phyloP scores from a whole-genome alignment of 192 early-diverging fungal genomes.

The Backusella australiensis region DNA sequence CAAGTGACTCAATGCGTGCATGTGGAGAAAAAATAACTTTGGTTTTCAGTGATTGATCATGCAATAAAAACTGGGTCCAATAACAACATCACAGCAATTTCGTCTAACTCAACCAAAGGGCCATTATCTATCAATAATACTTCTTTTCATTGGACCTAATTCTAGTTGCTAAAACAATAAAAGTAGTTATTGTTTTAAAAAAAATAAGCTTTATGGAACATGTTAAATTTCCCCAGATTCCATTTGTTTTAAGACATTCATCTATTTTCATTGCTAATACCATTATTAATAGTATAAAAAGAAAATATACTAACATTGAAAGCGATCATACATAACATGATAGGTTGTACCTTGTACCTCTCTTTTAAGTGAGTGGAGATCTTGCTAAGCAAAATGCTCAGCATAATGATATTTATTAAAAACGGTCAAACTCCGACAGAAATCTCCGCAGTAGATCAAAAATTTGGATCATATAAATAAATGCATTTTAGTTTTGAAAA shows the following conservation, averaged over 20 bases:
- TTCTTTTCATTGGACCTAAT: too few relatives aligned
- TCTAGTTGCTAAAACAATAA: too few relatives aligned
- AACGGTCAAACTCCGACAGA: not conserved
- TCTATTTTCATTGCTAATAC: not conserved
- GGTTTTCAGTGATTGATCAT: too few relatives aligned
- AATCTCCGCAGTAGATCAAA: not conserved
- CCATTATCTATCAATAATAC: too few relatives aligned
- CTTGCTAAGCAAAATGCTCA: not conserved
- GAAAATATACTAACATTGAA: not conserved
- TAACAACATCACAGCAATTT: too few relatives aligned
- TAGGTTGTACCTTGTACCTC: not conserved
- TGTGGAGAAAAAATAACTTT: too few relatives aligned
- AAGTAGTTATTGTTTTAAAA: not conserved
- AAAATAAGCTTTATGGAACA: not conserved
- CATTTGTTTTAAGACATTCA: not conserved
- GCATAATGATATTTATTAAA: not conserved
- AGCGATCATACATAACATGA: not conserved
- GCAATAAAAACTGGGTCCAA: too few relatives aligned
- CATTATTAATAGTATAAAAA: not conserved
- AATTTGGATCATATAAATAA: not conserved
- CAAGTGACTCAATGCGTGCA: too few relatives aligned
- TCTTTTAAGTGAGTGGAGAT: not conserved
- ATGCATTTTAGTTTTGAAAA: not conserved
- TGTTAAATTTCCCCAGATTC: not conserved
- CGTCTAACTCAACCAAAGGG: too few relatives aligned